Percentiles rank a stretch among this genome's conserved stretches.
Evolutionary conservation across 768 basidiomycete species (phyloP).

Genomic region (Gyrodon lividus): DNA sequence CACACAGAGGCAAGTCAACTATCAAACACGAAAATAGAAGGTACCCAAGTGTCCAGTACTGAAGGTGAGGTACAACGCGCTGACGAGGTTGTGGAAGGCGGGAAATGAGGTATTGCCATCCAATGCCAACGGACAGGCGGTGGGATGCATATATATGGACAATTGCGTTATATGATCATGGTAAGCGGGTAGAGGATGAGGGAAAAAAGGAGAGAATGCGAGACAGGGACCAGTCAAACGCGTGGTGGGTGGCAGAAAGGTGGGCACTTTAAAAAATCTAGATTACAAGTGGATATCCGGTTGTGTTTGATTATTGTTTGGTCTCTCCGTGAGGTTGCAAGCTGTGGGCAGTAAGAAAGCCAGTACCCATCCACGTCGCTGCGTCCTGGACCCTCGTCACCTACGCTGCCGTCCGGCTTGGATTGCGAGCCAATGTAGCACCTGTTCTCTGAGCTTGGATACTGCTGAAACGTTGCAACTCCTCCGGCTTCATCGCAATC

Average conservation of each 20-base stretch:
- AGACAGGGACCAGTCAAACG: constrained; percentile 13
- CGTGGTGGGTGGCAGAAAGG: constrained; percentile 15
- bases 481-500: constrained; percentile 79
- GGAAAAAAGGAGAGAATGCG: constrained; percentile 16
- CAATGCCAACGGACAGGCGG: constrained; percentile 9
- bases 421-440: constrained; percentile 73
- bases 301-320: constrained; percentile 22
- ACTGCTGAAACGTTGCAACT: constrained; percentile 81
- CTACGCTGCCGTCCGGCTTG: constrained; percentile 58
- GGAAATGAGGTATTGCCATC: background rate
- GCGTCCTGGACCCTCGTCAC: background rate
- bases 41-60: background rate
- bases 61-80: background rate
- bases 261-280: constrained; percentile 25
- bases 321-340: constrained; percentile 9
- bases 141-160: constrained; percentile 18
- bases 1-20: background rate
- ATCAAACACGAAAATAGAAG: background rate
- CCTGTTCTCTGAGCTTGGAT: constrained; percentile 84
- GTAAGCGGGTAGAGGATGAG: constrained; percentile 9
- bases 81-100: too few species aligned
- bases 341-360: constrained; percentile 21
- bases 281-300: constrained; percentile 34
- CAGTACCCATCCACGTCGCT: constrained; percentile 20
- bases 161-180: constrained; percentile 12